Evolutionary conservation across 2,329 filamentous ascomycete species (phyloP), one percentile per base, ranked within the genome.

Genomic region (Emericellopsis cladophorae): DNA sequence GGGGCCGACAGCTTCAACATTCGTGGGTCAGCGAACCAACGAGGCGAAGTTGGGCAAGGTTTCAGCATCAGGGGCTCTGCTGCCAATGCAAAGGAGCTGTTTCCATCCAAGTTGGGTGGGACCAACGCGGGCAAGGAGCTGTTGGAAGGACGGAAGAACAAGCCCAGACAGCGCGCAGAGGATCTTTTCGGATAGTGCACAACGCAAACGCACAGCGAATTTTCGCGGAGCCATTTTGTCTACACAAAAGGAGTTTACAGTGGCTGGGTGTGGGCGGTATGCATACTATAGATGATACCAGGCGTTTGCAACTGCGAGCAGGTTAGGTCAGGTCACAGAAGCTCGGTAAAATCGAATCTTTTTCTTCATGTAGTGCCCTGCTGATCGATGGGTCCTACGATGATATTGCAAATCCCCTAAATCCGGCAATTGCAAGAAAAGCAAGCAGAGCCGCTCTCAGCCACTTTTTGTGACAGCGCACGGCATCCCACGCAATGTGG

Each of bases 81-180:
- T 10, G 54, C 53, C 24, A 84, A 85, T 52, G 60, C 70, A 2
- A 86, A 84, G 58, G 83, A 88, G 54, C 58, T 86, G 14, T 84
- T 87, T 51, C 68, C 71, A 2, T 72, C 77, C 44, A 76, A 65
- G 46, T 52, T 77, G 22, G 48, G 21, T 48, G 52, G n/a, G 38
- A 56, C 47, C 48, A 84, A 82, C 56, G 58, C 68, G 3, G 74
- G 73, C 37, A 84, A 81, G 59, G 80, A 84, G 52, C 56, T 84
- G 11, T 84, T 84, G 7, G 71, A 76, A 40, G 74, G 73, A 2
- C 66, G 77, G 46, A 67, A 68, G 44, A 69, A 66, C 22, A 24
- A 10, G 12, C 37, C 29, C 46, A 72, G 84, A 47, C 75, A 81
- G 50, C 78, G 68, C 53, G 84, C 84, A 0, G 80, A 85, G 50